phyloP scores from a whole-genome alignment of 2,329 filamentous ascomycete genomes.

The Cordyceps fumosorosea region DNA sequence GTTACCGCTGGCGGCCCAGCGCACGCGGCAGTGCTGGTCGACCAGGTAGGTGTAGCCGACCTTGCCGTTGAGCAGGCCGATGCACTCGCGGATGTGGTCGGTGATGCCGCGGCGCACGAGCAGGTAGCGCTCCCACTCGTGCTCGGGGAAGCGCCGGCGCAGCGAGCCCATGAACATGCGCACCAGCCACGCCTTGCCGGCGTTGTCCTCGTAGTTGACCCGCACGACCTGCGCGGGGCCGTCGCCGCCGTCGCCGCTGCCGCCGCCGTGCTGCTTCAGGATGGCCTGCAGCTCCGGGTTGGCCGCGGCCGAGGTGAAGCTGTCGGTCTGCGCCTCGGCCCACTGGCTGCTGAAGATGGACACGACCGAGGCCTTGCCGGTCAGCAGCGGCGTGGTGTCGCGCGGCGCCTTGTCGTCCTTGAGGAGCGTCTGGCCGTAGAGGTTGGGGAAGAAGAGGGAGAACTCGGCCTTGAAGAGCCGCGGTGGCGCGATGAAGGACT shows the following conservation, averaged over 20 bases:
- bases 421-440: conserved; percentile 70
- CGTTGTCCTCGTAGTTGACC: conserved; percentile 83
- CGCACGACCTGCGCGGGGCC: conserved; percentile 68
- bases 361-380: conserved; percentile 70
- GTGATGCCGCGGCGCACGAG: conserved; percentile 52
- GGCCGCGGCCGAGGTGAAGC: conserved; percentile 57
- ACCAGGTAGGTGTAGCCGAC: conserved; percentile 92
- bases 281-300: conserved; percentile 66
- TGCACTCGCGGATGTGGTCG: conserved; percentile 54
- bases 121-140: conserved; percentile 56
- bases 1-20: conserved; percentile 83
- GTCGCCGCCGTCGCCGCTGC: conserved; percentile 36
- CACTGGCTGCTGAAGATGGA: conserved; percentile 76
- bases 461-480: conserved; percentile 76
- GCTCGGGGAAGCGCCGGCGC: conserved; percentile 41
- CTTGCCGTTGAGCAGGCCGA: conserved; percentile 76
- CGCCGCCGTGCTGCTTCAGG: conserved; percentile 37
- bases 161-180: conserved; percentile 49
- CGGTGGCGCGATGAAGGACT: conserved; percentile 81
- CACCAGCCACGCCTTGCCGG: conserved; percentile 55
- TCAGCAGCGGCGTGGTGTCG: conserved; percentile 71
- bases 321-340: conserved; percentile 73
- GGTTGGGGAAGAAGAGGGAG: conserved; percentile 89
- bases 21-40: conserved; percentile 78
- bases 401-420: conserved; percentile 42